Evolutionary conservation across 805 yeast genomes (phyloP), one percentile per base, ranked within the genome.

Genomic region (Clavispora santaluciae): DNA sequence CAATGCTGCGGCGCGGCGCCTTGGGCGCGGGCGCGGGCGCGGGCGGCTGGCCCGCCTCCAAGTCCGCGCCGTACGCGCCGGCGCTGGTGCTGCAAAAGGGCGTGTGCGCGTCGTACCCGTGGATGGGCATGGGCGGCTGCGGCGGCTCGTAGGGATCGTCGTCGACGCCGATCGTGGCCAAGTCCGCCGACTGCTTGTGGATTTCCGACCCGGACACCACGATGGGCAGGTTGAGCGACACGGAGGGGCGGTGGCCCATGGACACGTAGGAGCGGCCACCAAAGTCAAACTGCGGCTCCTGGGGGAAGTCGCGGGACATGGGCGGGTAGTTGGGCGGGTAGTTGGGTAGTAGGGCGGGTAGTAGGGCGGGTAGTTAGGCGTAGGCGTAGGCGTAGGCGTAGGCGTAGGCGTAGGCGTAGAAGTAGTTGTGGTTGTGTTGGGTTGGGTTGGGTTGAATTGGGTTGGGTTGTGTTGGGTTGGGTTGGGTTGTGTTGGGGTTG

Each of bases 101-200:
- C 3, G 54, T 37, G 3, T 43, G 10, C 16, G 41, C 39, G n/a
- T 44, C 38, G 20, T 22, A 20, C 22, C 40, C 43, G 22, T 42
- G 46, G 22, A 58, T 55, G 7, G 56, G 54, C 35, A 58, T 56
- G 9, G 61, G 59, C 13, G 63, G 56, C 9, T 48, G 41, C 6
- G 53, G 45, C 33, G 42, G 40, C 7, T 38, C 40, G 36, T 50
- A 53, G 35, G 46, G 50, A 7, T 44, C 49, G 3, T 22, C 56
- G 34, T 48, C 51, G 8, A 77, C 78, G 6, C 81, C 85, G 23
- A 77, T 76, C 35, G 66, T 68, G 5, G 84, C 84, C 36, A 78
- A 63, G 33, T 67, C 73, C 1, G 78, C 81, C 0, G 83, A 70
- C 44, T 77, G 78, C 44, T 75, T 80, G 47, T 79, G 81, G 33